Evolutionary conservation across 148 eudicot species (phyloP).

Genomic region (Vaccinium macrocarpon): DNA sequence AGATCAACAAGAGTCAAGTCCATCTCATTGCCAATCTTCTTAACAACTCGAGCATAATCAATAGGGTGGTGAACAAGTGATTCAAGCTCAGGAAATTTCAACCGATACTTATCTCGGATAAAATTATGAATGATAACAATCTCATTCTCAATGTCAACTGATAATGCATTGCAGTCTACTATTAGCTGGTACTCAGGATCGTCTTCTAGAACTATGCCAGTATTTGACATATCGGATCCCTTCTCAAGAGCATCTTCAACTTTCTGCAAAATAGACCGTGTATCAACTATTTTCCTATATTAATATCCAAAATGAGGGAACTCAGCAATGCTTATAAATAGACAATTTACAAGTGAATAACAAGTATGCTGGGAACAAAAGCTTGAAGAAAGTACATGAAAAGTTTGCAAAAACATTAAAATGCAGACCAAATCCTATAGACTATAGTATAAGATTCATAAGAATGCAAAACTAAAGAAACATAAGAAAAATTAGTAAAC

Average conservation of each 20-base stretch:
- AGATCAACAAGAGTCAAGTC: constrained; percentile 93
- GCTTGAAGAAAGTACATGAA: not conserved
- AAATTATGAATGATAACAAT: constrained; percentile 84
- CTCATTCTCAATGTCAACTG: constrained; percentile 94
- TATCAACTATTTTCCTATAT: not conserved
- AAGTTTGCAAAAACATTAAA: not conserved
- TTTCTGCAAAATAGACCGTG: constrained; percentile 50
- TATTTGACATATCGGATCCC: constrained; percentile 56
- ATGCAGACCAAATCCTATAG: not conserved
- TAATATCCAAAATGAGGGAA: not conserved
- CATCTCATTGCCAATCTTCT: constrained; percentile 84
- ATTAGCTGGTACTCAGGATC: constrained; percentile 90
- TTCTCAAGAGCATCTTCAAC: constrained; percentile 74
- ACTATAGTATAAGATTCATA: not conserved
- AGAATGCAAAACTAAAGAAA: not conserved
- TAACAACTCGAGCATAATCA: constrained; percentile 94
- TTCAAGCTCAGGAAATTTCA: constrained; percentile 94
- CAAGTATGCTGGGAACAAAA: not conserved
- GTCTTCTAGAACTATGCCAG: constrained; percentile 72
- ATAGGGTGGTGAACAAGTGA: constrained; percentile 98
- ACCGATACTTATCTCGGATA: constrained; percentile 87
- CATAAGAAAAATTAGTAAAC: not conserved
- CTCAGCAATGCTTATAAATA: not conserved
- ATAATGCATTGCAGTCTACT: constrained; percentile 84
- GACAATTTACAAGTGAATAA: not conserved